These are phyloP conservation scores for Nitzschia sp. DNA, from an alignment of 108 stramenopile genomes.

Conservation along the genomic window DNA sequence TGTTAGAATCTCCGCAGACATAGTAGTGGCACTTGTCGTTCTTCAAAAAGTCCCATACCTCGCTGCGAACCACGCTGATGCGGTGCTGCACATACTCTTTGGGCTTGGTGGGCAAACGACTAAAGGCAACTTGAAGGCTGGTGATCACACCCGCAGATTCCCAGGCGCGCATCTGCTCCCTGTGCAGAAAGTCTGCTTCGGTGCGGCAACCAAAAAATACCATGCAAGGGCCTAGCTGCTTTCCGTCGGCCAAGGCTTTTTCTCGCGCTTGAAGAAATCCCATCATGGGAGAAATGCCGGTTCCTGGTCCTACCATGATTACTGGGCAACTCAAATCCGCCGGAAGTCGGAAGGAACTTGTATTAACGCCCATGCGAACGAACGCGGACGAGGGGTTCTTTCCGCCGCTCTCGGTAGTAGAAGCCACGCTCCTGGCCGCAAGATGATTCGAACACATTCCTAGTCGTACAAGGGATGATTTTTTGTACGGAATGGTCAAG, in stretches of 20 bases:
- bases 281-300: conserved; percentile 34
- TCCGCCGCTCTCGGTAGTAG: too few relatives aligned
- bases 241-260: neutral
- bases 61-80: neutral
- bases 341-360: conserved; percentile 17
- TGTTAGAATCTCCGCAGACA: conserved; percentile 30
- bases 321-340: conserved; percentile 9
- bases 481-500: neutral
- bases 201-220: conserved; percentile 41
- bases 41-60: conserved; percentile 4
- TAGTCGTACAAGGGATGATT: neutral
- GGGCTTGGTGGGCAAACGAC: neutral
- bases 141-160: conserved; percentile 9
- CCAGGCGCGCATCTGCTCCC: conserved; percentile 1
- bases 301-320: conserved; percentile 35
- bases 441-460: conserved; percentile 34
- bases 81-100: conserved; percentile 33
- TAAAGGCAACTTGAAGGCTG: conserved; percentile 13
- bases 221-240: neutral
- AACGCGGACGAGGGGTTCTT: too few relatives aligned
- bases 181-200: conserved; percentile 17
- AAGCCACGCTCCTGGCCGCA: neutral
- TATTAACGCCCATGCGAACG: conserved; percentile 7
- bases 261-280: conserved; percentile 27
- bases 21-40: conserved; percentile 11